Evolutionary conservation across 177 flowering plant genomes (phyloP).

Genomic region (Vitis hybrid): DNA sequence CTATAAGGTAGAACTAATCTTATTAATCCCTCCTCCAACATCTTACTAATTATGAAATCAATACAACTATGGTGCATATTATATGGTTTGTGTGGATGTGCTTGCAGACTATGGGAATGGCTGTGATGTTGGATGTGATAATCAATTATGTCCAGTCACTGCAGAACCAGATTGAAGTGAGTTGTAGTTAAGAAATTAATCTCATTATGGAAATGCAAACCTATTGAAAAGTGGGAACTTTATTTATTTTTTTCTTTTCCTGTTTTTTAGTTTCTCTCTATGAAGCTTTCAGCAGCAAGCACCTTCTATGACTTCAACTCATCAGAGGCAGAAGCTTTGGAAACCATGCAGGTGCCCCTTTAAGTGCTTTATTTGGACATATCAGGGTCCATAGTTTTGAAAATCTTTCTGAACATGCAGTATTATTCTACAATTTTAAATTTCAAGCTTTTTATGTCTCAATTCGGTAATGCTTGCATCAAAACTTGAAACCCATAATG

Average conservation of each 20-base stretch:
- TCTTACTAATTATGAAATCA: background rate
- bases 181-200: conserved; percentile 1
- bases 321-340: conserved; percentile 34
- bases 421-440: no score
- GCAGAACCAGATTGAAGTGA: conserved; percentile 80
- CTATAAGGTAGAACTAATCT: conserved; percentile 47
- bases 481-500: no score
- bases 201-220: background rate
- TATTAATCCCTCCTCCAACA: background rate
- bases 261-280: conserved; percentile 59
- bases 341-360: conserved; percentile 35
- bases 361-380: conserved; percentile 4
- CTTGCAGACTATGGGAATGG: conserved; percentile 82
- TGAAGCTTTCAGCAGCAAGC: conserved; percentile 76
- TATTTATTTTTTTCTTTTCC: conserved; percentile 2
- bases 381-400: no score
- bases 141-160: conserved; percentile 68
- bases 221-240: background rate
- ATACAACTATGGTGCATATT: background rate
- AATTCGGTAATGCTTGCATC: no score
- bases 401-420: no score
- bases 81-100: background rate
- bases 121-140: conserved; percentile 81
- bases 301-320: conserved; percentile 51
- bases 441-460: no score